Base-by-base conservation (phyloP, 2,329 filamentous ascomycete species). In the Pestalotiopsis sp. region DNA sequence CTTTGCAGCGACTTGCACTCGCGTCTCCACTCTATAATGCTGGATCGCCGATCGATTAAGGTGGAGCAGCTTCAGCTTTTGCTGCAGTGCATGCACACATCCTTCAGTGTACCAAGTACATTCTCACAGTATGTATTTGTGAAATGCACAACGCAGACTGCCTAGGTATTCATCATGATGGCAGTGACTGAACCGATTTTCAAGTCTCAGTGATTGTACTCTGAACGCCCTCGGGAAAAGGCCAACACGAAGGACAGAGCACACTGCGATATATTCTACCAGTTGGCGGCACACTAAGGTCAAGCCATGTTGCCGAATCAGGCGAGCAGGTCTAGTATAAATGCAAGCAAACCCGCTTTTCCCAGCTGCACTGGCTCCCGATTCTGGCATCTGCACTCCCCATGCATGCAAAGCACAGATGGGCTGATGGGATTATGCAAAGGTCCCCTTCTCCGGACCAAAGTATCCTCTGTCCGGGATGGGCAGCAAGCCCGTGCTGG, bases 401-500 rank as follows among this genome's bases (percentile, higher is more conserved):
- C 31, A 36, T 36, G 31, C 31, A 36, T 36, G 31, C 41, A 45
- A 45, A 17, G 2, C 41, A 4, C 52, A 58, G n/a, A 12, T 12
- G 17, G 3, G 5, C 62, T 36, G 17, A 17, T 4, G 14, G 11
- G 11, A 65, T 12, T 14, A 67, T 23, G 36, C 23, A 2, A 67
- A 61, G 0, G 56, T 39, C 41, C 67, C 67, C 62, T 65, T 65
- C 31, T 65, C 67, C 9, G 61, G 67, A 25, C 67, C 61, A 52
- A 68, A 68, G 23, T 68, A 65, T 11, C 67, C 67, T 39, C 67
- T 68, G 6, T 49, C 62, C 4, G 67, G 67, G 36, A 68, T 41
- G 4, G 67, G 67, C 49, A 65, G 49, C 20, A 68, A 59, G 4
- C 61, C 67, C n/a, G 59, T 38, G 36, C 67, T 65, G 23, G 61